Base-by-base conservation (phyloP, 164 flowering plant genomes). In the Chimonanthus salicifolius region DNA sequence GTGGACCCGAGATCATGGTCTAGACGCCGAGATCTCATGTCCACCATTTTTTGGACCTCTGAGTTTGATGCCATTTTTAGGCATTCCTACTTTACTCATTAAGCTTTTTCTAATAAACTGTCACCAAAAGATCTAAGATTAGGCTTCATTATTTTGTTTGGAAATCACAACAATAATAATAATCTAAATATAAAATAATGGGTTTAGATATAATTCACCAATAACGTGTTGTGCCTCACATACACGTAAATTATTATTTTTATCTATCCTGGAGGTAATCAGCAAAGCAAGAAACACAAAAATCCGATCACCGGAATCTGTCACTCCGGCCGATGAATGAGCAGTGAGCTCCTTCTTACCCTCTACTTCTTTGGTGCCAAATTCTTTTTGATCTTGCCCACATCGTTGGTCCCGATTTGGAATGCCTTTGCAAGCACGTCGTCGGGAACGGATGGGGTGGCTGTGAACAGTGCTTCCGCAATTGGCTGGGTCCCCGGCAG, bases 371-470 rank as follows among this genome's bases (percentile, higher is more conserved):
- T 75, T 48, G 81, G 75, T 9, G 75, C 81, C 33, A 80, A 50
- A 62, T 72, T 75, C 10, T 74, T 33, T 71, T 75, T 81, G 63
- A 81, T 81, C 78, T 78, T 81, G 62, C 78, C 71, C 8, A 81
- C 71, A 51, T 81, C 75, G 51, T 73, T 75, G 43, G 81, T 81
- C 20, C 81, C 81, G 10, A 81, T 72, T n/a, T 81, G 83, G 62
- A 81, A 81, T 6, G 81, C 81, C 74, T 58, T 76, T n/a, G 77
- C 76, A 49, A 81, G 60, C 20, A 81, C 79, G 71, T 76, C 13
- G 58, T 78, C 71, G 3, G 83, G 80, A 44, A 81, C 83, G 4
- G 80, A 63, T 0, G 83, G 81, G 1, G 58, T 64, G 2, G 83
- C 47, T 0, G 79, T 74, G 62, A 81, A 81, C 3, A 81, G 67